Evolutionary conservation across 495 filamentous ascomycete species (phyloP), one percentile per base, ranked within the genome.

Genomic region (Penicillium manginii): DNA sequence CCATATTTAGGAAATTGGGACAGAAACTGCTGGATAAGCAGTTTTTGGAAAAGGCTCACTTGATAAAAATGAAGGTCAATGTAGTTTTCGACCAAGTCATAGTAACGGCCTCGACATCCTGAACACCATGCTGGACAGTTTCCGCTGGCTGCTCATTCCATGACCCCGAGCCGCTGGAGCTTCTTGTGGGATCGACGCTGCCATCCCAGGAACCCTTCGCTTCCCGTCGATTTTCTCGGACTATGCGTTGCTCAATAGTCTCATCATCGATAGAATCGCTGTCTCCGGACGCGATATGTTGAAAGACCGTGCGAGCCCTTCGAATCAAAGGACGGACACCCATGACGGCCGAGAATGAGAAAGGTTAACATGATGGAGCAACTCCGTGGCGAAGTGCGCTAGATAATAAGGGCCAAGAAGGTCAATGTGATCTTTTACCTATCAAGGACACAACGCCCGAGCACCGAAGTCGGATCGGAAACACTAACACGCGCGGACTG

Each of bases 91-190:
- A 69, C 75, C 74, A 77, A 4, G 68, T 61, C 10, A 57, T 52
- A 10, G 71, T 69, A 18, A 70, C 61, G 39, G 75, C 76, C 43
- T 78, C 59, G 21, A 69, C 65, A 32, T 63, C 57, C 49, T 68
- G 63, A 31, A 78, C 76, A 61, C 76, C 75, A 22, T 53, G 53
- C 54, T 74, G 69, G 22, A 56, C 54, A 42, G 55, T 32, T 22
- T 58, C 22, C 33, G 37, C 47, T 12, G n/a, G 40, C 40, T 31
- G 23, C 3, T 50, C 21, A 29, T 58, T 19, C 21, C 23, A 35
- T 14, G 48, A 31, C 6, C 39, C 55, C 18, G 55, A 58, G 29
- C n/a, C 49, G 23, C 45, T 50, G 46, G 42, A 43, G 21, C 35
- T 57, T 18, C 29, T 23, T n/a, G 29, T 8, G 14, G 29, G 9